Conservation (phyloP, 306 rosid species). For the Dryas octopetala region DNA sequence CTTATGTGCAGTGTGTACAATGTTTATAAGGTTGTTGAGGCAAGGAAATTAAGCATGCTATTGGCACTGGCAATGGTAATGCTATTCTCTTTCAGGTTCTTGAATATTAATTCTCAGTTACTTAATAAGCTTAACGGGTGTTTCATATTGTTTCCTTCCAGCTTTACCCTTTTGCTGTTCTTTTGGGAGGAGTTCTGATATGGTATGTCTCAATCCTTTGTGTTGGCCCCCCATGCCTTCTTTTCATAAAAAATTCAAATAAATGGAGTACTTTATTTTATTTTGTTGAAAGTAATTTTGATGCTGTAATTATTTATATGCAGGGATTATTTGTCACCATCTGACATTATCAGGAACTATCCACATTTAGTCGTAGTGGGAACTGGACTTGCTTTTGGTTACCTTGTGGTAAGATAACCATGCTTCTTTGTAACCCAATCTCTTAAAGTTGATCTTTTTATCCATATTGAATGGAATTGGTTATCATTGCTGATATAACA, state of each 20-base stretch:
- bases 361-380: slow-evolving; percentile 82
- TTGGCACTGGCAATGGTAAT: slow-evolving; percentile 90
- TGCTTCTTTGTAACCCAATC: slow-evolving; percentile 17
- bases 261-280: background rate
- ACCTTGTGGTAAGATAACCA: slow-evolving; percentile 65
- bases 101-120: slow-evolving; percentile 21
- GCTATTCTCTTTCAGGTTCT: slow-evolving; percentile 1
- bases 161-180: slow-evolving; percentile 81
- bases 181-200: slow-evolving; percentile 67
- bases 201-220: slow-evolving; percentile 60
- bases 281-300: slow-evolving; percentile 8
- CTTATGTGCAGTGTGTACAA: slow-evolving; percentile 61
- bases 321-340: slow-evolving; percentile 91
- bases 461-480: slow-evolving; percentile 4
- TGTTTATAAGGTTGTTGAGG: slow-evolving; percentile 77
- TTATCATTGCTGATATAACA: background rate
- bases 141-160: slow-evolving; percentile 39
- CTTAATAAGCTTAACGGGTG: slow-evolving; percentile 18
- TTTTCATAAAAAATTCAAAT: too few relatives aligned
- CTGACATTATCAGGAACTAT: slow-evolving; percentile 59
- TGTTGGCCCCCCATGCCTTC: too few relatives aligned
- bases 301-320: slow-evolving; percentile 9
- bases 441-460: slow-evolving; percentile 11
- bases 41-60: slow-evolving; percentile 72
- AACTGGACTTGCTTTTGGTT: slow-evolving; percentile 90